These are phyloP conservation scores for Naegleria fowleri DNA, from an alignment of 208 protist genomes.

Conservation along the genomic window DNA sequence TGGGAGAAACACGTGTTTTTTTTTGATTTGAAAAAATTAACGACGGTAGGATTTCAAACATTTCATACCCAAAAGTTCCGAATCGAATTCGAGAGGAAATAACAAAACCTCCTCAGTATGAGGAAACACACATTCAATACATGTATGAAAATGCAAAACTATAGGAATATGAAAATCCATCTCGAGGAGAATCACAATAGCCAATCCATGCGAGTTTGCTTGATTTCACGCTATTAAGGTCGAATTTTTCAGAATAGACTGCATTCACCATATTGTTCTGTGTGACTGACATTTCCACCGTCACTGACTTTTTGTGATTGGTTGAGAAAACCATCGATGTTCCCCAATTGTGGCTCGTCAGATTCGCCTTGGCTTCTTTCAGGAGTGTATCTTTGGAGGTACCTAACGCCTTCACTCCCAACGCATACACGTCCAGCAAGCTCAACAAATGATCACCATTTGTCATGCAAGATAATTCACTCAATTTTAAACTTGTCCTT, in stretches of 20 bases:
- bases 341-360: not conserved
- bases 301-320: not conserved
- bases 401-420: not conserved
- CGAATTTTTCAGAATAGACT: not conserved
- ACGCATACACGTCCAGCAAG: not conserved
- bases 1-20: too few species aligned
- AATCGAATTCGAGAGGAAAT: too few species aligned
- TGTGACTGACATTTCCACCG: not conserved
- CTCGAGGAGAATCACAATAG: not conserved
- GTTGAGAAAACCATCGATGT: not conserved
- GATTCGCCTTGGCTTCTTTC: not conserved
- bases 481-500: not conserved
- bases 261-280: not conserved
- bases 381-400: not conserved
- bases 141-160: not conserved
- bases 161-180: not conserved
- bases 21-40: too few species aligned
- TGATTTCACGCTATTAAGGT: not conserved
- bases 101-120: too few species aligned
- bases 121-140: not conserved
- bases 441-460: not conserved
- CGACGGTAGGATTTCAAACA: too few species aligned
- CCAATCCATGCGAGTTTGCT: not conserved
- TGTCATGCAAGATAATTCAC: too few species aligned
- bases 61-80: too few species aligned